Evolutionary conservation across 495 filamentous ascomycete genomes (phyloP).

Genomic region (Thozetella sp.): DNA sequence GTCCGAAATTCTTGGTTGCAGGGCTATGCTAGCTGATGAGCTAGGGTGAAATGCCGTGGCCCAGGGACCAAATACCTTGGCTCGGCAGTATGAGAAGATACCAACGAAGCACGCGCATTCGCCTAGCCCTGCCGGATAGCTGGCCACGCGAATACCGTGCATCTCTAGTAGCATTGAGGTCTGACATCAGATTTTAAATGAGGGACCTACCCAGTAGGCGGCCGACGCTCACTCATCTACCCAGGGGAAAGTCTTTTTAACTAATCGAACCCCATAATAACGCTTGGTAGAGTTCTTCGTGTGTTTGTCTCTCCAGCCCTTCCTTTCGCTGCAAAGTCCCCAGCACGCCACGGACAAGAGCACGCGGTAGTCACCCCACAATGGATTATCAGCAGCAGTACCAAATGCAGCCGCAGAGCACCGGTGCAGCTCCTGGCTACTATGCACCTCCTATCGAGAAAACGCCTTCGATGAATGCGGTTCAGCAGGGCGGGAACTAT

Average conservation of each 20-base stretch:
- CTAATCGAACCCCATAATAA: neutral
- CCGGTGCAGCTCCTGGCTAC: neutral
- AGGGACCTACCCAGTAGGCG: neutral
- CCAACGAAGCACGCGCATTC: neutral
- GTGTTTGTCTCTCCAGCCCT: neutral
- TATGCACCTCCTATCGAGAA: neutral
- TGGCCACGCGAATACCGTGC: too few relatives aligned
- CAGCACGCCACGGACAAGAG: neutral
- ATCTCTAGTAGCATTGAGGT: neutral
- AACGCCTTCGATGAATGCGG: neutral
- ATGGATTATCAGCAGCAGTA: neutral
- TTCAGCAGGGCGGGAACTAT: neutral
- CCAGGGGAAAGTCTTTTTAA: too few relatives aligned
- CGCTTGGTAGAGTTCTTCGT: neutral
- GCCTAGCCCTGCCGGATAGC: too few relatives aligned
- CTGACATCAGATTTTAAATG: neutral
- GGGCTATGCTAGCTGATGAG: too few relatives aligned
- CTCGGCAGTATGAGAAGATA: too few relatives aligned
- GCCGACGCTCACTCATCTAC: neutral
- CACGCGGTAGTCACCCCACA: neutral
- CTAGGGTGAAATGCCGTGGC: too few relatives aligned
- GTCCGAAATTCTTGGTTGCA: too few relatives aligned
- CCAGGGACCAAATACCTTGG: too few relatives aligned
- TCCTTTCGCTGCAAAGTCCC: neutral
- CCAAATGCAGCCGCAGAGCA: neutral